These are phyloP conservation scores for Coprinopsis marcescibilis DNA, from an alignment of 768 basidiomycete species.

Conservation along the genomic window DNA sequence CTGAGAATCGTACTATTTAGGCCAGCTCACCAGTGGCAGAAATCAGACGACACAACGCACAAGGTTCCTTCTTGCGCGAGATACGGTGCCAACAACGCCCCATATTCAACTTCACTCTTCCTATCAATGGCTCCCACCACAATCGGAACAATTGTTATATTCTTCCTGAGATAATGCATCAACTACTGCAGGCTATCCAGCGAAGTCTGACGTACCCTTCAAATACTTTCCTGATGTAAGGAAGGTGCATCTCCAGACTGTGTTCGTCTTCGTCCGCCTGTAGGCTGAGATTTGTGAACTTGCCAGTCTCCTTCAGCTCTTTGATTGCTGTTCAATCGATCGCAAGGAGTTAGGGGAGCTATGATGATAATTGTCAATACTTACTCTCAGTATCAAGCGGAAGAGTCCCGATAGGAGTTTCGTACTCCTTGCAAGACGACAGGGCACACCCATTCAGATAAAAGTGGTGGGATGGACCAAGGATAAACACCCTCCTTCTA, in stretches of 20 bases:
- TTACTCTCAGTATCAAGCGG: slow-evolving; percentile 75
- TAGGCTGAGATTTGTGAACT: slow-evolving; percentile 64
- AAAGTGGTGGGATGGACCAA: slow-evolving; percentile 94
- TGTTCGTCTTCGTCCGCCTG: slow-evolving; percentile 89
- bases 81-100: slow-evolving; percentile 73
- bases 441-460: slow-evolving; percentile 86
- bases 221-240: slow-evolving; percentile 83
- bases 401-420: slow-evolving; percentile 80
- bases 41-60: slow-evolving; percentile 91
- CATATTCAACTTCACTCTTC: slow-evolving; percentile 55
- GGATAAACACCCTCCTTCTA: slow-evolving; percentile 89
- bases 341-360: background rate
- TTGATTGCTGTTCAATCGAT: slow-evolving; percentile 56
- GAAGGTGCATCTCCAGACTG: slow-evolving; percentile 96
- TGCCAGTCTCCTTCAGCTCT: slow-evolving; percentile 56
- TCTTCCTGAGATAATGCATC: slow-evolving; percentile 35
- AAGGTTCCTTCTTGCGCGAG: slow-evolving; percentile 74
- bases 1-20: background rate
- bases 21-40: slow-evolving; percentile 85
- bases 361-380: slow-evolving; percentile 19
- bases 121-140: slow-evolving; percentile 76
- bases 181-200: background rate
- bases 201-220: slow-evolving; percentile 48
- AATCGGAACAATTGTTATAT: slow-evolving; percentile 84
- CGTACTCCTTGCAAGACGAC: slow-evolving; percentile 69